These are phyloP conservation scores for Aspergillus candidus DNA, from an alignment of 2,329 filamentous ascomycete genomes.

Conservation along the genomic window DNA sequence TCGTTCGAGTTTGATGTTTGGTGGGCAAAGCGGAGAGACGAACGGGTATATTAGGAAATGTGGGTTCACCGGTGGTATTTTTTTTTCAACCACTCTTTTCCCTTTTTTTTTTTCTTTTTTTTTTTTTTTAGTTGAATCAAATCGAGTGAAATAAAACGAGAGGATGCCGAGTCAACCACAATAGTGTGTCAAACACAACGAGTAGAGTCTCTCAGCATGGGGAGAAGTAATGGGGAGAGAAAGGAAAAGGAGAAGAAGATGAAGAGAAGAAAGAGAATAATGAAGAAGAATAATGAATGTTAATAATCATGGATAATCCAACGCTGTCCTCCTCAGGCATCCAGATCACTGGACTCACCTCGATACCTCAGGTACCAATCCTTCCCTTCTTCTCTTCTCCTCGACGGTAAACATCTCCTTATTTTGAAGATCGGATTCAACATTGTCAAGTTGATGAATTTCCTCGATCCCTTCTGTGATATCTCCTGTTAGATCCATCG, in stretches of 20 bases:
- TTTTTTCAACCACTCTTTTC: conserved; percentile 5
- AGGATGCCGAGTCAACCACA: conserved; percentile 33
- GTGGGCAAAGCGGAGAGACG: conserved; percentile 15
- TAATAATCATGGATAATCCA: conserved; percentile 1
- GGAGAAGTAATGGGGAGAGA: conserved; percentile 21
- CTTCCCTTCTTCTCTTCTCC: background rate
- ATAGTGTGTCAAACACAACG: conserved; percentile 44
- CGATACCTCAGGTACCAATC: too few relatives aligned
- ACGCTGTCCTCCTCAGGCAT: conserved; percentile 19
- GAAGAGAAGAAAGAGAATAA: conserved; percentile 9
- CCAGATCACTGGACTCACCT: conserved; percentile 14
- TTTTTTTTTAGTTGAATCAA: conserved; percentile 1
- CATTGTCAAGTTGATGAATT: too few relatives aligned
- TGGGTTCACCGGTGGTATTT: conserved; percentile 14
- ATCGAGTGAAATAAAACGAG: conserved; percentile 21
- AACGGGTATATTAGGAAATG: conserved; percentile 14
- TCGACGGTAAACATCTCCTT: too few relatives aligned
- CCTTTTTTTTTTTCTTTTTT: conserved; percentile 5
- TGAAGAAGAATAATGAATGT: too few relatives aligned
- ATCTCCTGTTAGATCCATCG: too few relatives aligned
- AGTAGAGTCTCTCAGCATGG: conserved; percentile 18
- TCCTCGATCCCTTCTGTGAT: too few relatives aligned
- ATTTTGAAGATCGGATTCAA: background rate
- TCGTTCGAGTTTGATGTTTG: background rate
- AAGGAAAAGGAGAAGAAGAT: conserved; percentile 18